Evolutionary conservation across 352 stramenopile species (phyloP).

Genomic region (Phytophthora tubulina): DNA sequence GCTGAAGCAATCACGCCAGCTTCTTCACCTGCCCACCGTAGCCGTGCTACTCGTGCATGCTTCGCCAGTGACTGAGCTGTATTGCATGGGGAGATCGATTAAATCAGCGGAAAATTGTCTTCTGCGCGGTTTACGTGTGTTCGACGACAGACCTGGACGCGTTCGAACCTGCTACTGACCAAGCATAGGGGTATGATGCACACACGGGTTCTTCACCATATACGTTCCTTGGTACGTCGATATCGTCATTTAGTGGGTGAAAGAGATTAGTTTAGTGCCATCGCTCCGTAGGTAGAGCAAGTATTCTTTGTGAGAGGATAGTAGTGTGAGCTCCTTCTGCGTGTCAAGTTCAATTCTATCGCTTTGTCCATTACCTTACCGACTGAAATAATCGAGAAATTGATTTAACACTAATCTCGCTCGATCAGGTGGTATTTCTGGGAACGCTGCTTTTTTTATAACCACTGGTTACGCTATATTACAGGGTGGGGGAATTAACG

Average conservation of each 20-base stretch:
- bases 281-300: background rate
- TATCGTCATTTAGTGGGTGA: slow-evolving; percentile 12
- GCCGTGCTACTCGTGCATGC: slow-evolving; percentile 39
- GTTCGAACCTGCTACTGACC: slow-evolving; percentile 23
- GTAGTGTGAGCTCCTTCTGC: too few relatives aligned
- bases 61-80: slow-evolving; percentile 45
- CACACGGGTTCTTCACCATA: slow-evolving; percentile 12
- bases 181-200: slow-evolving; percentile 23
- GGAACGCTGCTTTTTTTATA: too few relatives aligned
- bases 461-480: too few relatives aligned
- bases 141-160: slow-evolving; percentile 37
- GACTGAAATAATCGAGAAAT: too few relatives aligned
- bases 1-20: slow-evolving; percentile 48
- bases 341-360: too few relatives aligned
- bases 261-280: background rate
- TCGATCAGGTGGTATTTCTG: too few relatives aligned
- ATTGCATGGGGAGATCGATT: slow-evolving; percentile 33
- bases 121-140: slow-evolving; percentile 44
- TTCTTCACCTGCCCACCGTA: slow-evolving; percentile 61
- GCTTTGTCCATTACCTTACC: too few relatives aligned
- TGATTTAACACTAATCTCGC: too few relatives aligned
- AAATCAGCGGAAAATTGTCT: slow-evolving; percentile 40
- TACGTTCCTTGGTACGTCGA: slow-evolving; percentile 6
- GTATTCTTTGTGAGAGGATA: background rate
- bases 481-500: too few relatives aligned